Conservation (phyloP, 192 early-diverging fungal genomes). For the Jimgerdemannia flammicorona region DNA sequence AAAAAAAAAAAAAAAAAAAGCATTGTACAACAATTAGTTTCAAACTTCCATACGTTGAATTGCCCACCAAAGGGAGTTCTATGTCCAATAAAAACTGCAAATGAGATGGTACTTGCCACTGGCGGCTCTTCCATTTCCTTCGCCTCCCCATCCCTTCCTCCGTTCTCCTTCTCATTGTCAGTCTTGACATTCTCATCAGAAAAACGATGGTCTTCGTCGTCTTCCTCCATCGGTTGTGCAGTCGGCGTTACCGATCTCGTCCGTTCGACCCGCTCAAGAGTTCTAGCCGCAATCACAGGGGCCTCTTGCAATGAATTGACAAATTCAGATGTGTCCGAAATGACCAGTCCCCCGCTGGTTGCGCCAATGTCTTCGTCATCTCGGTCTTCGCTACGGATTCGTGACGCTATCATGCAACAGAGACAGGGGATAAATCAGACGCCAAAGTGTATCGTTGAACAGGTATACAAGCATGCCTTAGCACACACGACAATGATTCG, state of each 20-base stretch:
- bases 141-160: constrained; percentile 1
- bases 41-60: too few relatives aligned
- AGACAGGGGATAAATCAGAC: too few relatives aligned
- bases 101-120: too few relatives aligned
- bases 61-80: too few relatives aligned
- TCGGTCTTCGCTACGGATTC: constrained; percentile 14
- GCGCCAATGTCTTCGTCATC: constrained; percentile 40
- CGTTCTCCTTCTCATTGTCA: background rate
- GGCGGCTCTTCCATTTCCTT: constrained; percentile 1
- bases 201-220: constrained; percentile 3
- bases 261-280: background rate
- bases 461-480: too few relatives aligned
- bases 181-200: constrained; percentile 9
- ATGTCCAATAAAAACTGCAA: too few relatives aligned
- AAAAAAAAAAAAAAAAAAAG: too few relatives aligned
- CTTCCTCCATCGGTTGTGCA: background rate
- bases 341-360: constrained; percentile 49
- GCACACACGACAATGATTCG: too few relatives aligned
- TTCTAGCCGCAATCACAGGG: constrained; percentile 16
- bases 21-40: too few relatives aligned
- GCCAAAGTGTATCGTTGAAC: too few relatives aligned
- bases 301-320: constrained; percentile 54
- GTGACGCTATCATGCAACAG: constrained; percentile 1
- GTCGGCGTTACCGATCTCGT: too few relatives aligned
- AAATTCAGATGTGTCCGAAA: constrained; percentile 89